Evolutionary conservation across 2,329 filamentous ascomycete genomes (phyloP), one percentile per base, ranked within the genome.

Genomic region (Hypoxylon sp.): DNA sequence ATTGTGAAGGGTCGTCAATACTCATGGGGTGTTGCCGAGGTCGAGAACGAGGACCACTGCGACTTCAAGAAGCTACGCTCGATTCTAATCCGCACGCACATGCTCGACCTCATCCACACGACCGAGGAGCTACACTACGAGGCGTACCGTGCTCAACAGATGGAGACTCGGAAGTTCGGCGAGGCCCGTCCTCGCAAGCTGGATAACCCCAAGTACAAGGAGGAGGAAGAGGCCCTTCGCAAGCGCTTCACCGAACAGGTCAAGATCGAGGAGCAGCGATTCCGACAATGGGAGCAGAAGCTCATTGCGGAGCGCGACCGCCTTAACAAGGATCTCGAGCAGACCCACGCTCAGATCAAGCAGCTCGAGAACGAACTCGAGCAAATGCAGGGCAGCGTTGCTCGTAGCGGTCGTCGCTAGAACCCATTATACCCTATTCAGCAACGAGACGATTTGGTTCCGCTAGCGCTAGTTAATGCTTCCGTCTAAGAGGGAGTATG

Each of bases 161-260:
- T 99, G 96, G 96, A 99, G 87, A 99, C 96, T 55, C 90, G 96
- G 84, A 99, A 99, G 85, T 98, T 99, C 76, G 96, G 96, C 83
- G 97, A 99, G 86, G 95, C 94, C 66, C 91, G 95, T 74, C 96
- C 96, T 75, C 89, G 95, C 83, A 99, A 99, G 89, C 87, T 99
- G 76, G 96, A 99, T 86, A 99, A 99, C 87, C 96, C 96, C 84
- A 99, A 99, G 87, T 99, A 98, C 89, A 99, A 99, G 90, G 96
- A 99, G 82, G 96, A 99, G 84, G 96, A 99, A 81, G 96, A 99
- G 87, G 93, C 93, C 69, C 90, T 99, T 73, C 91, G 96, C 84
- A 99, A 99, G 90, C 90, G 97, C 76, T 99, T 99, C 85, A 99
- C 96, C 75, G 96, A 99, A 86, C 96, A 99, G 83, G 96, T 99